Conservation (phyloP, 75 land plant species). For the Azolla pinnata region DNA sequence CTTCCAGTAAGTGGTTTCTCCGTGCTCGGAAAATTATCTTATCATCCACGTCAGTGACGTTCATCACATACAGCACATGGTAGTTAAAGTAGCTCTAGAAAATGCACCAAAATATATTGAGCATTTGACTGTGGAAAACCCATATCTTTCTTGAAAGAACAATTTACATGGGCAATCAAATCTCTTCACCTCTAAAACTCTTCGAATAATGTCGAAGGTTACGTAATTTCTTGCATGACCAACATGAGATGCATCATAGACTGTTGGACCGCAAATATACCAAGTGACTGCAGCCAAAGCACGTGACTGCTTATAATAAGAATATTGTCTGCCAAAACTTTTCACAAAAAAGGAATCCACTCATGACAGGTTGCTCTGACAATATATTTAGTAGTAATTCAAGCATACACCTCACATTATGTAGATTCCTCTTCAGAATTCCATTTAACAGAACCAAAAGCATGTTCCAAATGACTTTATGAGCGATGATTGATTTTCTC, state of each 20-base stretch:
- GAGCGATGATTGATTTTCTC: too few relatives aligned
- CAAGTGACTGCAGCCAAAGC: constrained; percentile 31
- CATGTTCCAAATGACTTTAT: not conserved
- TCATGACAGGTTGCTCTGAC: not conserved
- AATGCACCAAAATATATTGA: not conserved
- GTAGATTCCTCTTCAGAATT: not conserved
- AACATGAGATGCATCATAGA: constrained; percentile 41
- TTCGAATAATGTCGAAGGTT: constrained; percentile 38
- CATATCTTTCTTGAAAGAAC: not conserved
- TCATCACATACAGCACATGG: constrained; percentile 34
- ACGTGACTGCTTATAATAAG: not conserved
- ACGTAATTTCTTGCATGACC: constrained; percentile 44
- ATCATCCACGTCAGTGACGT: constrained; percentile 45
- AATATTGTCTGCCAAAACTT: not conserved
- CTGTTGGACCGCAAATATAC: constrained; percentile 50
- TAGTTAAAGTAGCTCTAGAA: constrained; percentile 35
- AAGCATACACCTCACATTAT: not conserved
- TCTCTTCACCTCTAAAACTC: constrained; percentile 46
- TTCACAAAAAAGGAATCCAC: not conserved
- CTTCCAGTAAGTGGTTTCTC: constrained; percentile 26
- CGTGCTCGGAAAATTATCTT: constrained; percentile 40
- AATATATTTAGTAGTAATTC: not conserved
- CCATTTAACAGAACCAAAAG: not conserved
- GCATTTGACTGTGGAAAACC: not conserved
- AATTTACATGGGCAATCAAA: not conserved